Percentiles rank a stretch among this genome's conserved stretches.
These are phyloP conservation scores for Neocucurbitaria cava DNA, from an alignment of 2,329 filamentous ascomycete genomes.

Conservation along the genomic window DNA sequence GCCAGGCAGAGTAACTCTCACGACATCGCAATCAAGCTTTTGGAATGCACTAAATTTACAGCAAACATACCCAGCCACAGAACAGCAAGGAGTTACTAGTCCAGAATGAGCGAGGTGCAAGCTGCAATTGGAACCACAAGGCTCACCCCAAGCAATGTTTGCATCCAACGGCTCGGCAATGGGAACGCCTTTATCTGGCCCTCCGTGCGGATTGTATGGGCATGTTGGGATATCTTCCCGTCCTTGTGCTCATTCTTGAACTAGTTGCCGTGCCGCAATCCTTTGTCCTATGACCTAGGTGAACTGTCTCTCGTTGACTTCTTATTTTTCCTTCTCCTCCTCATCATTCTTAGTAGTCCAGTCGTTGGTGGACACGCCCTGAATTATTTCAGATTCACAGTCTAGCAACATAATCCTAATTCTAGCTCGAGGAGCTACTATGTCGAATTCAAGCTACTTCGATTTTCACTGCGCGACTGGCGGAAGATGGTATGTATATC, in stretches of 20 bases:
- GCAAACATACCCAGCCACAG: slow-evolving; percentile 17
- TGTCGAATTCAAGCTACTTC: slow-evolving; percentile 16
- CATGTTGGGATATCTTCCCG: slow-evolving; percentile 4
- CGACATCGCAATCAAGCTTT: slow-evolving; percentile 24
- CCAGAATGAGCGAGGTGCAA: slow-evolving; percentile 6
- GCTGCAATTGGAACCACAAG: slow-evolving; percentile 10
- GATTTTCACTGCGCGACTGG: slow-evolving; percentile 31
- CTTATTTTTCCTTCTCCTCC: slow-evolving; percentile 9
- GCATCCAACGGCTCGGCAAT: slow-evolving; percentile 6
- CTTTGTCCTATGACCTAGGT: slow-evolving; percentile 6
- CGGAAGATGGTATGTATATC: slow-evolving; percentile 27
- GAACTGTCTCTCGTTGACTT: slow-evolving; percentile 9
- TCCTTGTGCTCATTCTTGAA: slow-evolving; percentile 13
- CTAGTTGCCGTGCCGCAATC: slow-evolving; percentile 7
- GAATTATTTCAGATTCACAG: background rate
- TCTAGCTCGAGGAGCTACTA: background rate
- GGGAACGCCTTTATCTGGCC: slow-evolving; percentile 17
- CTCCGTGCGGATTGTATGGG: slow-evolving; percentile 5
- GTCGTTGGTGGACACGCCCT: background rate
- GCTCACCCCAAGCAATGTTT: slow-evolving; percentile 9
- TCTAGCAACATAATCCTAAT: background rate
- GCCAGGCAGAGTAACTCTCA: slow-evolving; percentile 10
- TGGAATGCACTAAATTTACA: slow-evolving; percentile 22
- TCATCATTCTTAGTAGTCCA: slow-evolving; percentile 1
- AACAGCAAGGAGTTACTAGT: slow-evolving; percentile 8